phyloP scores from a whole-genome alignment of 805 yeast species.

The Phaffomyces thermotolerans region DNA sequence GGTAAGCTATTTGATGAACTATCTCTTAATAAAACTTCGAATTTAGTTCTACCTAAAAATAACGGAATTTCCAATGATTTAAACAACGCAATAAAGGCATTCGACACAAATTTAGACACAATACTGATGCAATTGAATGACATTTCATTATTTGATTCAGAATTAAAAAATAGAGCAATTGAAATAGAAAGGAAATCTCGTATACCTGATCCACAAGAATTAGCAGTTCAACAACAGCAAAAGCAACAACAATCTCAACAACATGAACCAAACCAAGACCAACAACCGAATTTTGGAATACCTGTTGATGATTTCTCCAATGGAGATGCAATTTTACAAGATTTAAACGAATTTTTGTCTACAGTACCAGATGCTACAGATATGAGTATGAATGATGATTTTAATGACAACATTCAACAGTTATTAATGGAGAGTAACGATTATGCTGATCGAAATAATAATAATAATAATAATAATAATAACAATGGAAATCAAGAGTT shows the following conservation, averaged over 20 bases:
- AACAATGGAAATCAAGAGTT: slow-evolving; percentile 5
- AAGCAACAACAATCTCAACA: slow-evolving; percentile 6
- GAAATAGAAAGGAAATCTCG: slow-evolving; percentile 11
- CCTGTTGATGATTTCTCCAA: slow-evolving; percentile 9
- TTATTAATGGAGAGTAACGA: slow-evolving; percentile 16
- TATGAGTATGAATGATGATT: slow-evolving; percentile 20
- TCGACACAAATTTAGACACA: slow-evolving; percentile 17
- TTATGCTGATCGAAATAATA: slow-evolving; percentile 5
- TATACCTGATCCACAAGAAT: slow-evolving; percentile 6
- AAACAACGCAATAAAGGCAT: slow-evolving; percentile 12
- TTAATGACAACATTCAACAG: slow-evolving; percentile 19
- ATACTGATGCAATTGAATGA: slow-evolving; percentile 20
- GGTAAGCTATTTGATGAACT: slow-evolving; percentile 20
- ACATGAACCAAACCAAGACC: too few species aligned
- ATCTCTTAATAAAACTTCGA: slow-evolving; percentile 15
- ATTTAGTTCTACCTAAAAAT: slow-evolving; percentile 19
- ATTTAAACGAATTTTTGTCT: slow-evolving; percentile 22
- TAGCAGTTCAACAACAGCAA: slow-evolving; percentile 2
- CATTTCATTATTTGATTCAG: slow-evolving; percentile 14
- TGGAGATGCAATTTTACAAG: slow-evolving; percentile 20
- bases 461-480: slow-evolving; percentile 1
- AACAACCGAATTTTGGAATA: background rate
- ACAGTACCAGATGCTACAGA: slow-evolving; percentile 27
- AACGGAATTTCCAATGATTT: slow-evolving; percentile 5
- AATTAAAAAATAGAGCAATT: slow-evolving; percentile 11